Conservation (phyloP, 2,329 filamentous ascomycete species). For the Pseudogymnoascus sp. region DNA sequence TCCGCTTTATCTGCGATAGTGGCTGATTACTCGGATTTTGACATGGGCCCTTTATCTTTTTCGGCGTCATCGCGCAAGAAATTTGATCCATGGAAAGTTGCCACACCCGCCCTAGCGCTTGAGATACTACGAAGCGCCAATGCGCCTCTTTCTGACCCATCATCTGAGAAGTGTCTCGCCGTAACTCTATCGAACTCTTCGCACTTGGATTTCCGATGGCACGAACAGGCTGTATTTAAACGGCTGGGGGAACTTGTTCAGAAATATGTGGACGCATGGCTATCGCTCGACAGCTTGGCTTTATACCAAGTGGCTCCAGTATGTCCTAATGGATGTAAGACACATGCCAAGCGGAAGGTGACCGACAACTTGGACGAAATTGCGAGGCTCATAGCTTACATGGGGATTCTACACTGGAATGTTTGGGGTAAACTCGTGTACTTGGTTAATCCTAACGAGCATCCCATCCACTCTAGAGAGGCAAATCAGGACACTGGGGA, state of each 20-base stretch:
- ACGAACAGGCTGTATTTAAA: neutral
- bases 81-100: conserved; percentile 17
- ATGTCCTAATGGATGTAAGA: neutral
- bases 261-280: conserved; percentile 12
- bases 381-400: conserved; percentile 70
- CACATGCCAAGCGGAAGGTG: neutral
- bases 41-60: neutral
- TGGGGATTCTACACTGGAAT: conserved; percentile 81
- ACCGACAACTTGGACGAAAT: conserved; percentile 49
- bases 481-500: neutral
- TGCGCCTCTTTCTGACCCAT: conserved; percentile 23
- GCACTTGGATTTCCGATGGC: neutral
- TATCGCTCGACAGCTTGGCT: neutral
- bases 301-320: neutral
- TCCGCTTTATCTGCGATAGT: neutral
- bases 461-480: neutral
- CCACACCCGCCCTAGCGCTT: neutral
- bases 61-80: neutral
- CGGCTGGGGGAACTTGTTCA: neutral
- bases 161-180: neutral
- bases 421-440: conserved; percentile 79
- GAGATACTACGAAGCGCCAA: conserved; percentile 16
- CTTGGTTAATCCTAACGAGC: conserved; percentile 26
- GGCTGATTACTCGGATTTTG: neutral
- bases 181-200: neutral